Evolutionary conservation across 2,329 filamentous ascomycete species (phyloP).

Genomic region (Cladosporium cucumerinum): DNA sequence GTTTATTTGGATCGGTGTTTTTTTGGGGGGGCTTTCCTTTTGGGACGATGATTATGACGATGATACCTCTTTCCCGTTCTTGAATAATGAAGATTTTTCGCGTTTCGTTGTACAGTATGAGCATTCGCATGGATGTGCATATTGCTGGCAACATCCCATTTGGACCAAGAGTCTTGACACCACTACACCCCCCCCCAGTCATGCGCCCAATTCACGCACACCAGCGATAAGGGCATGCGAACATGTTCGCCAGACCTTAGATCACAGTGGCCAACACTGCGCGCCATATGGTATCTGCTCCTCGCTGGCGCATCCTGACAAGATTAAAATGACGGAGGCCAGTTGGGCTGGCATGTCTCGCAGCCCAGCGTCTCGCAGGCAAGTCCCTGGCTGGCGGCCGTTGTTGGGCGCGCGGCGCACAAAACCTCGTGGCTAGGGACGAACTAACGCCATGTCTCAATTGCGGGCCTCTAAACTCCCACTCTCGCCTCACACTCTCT

Average conservation of each 20-base stretch:
- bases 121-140: background rate
- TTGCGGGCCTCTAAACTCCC: background rate
- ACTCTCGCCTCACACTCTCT: background rate
- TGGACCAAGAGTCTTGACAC: background rate
- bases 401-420: background rate
- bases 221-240: background rate
- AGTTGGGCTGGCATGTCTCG: constrained; percentile 13
- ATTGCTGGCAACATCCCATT: background rate
- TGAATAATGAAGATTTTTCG: constrained; percentile 2
- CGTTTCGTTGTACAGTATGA: background rate
- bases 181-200: background rate
- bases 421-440: constrained; percentile 15
- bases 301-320: background rate
- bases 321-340: background rate
- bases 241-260: background rate
- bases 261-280: background rate
- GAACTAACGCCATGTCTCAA: constrained; percentile 4
- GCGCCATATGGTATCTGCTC: background rate
- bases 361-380: constrained; percentile 3
- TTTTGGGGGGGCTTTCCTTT: background rate
- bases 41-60: constrained; percentile 11
- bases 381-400: background rate
- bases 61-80: constrained; percentile 14
- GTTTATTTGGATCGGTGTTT: constrained; percentile 1
- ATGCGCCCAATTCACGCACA: too few relatives aligned